A percentile compares a stretch with the other conserved stretches of the same genome.
Conservation (phyloP, 495 filamentous ascomycete genomes). For the Immersiella caudata region DNA sequence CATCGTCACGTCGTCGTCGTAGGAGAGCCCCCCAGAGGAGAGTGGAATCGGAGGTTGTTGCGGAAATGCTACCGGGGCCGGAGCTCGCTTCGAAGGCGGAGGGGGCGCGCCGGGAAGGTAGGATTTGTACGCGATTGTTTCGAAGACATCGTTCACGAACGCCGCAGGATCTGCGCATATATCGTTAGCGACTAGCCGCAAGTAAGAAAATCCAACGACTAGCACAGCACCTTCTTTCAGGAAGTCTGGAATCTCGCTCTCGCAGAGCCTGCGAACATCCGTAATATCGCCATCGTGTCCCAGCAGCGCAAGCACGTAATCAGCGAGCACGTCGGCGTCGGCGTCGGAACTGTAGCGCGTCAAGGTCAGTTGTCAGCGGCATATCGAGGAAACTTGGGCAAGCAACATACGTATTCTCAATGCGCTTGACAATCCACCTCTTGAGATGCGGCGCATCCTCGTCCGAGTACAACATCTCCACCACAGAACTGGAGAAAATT, state of each 20-base stretch:
- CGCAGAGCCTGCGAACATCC: constrained; percentile 70
- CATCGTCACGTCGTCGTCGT: constrained; percentile 35
- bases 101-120: constrained; percentile 60
- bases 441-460: constrained; percentile 74
- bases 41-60: constrained; percentile 20
- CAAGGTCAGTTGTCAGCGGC: background rate
- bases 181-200: background rate
- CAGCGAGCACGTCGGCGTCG: constrained; percentile 91
- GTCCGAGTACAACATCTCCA: constrained; percentile 76
- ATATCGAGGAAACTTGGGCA: background rate
- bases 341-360: constrained; percentile 75
- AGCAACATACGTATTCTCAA: constrained; percentile 81
- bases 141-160: constrained; percentile 88
- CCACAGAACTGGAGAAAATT: background rate
- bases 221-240: constrained; percentile 70
- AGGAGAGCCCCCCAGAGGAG: constrained; percentile 26
- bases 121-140: constrained; percentile 65
- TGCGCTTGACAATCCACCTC: constrained; percentile 84
- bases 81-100: constrained; percentile 39
- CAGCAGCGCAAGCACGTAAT: constrained; percentile 92
- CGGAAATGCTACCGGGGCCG: background rate
- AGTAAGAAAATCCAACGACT: background rate
- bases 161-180: constrained; percentile 59
- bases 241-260: constrained; percentile 84
- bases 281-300: constrained; percentile 76